These are phyloP conservation scores for Zychaea mexicana DNA, from an alignment of 371 early-diverging fungal species.

Conservation along the genomic window DNA sequence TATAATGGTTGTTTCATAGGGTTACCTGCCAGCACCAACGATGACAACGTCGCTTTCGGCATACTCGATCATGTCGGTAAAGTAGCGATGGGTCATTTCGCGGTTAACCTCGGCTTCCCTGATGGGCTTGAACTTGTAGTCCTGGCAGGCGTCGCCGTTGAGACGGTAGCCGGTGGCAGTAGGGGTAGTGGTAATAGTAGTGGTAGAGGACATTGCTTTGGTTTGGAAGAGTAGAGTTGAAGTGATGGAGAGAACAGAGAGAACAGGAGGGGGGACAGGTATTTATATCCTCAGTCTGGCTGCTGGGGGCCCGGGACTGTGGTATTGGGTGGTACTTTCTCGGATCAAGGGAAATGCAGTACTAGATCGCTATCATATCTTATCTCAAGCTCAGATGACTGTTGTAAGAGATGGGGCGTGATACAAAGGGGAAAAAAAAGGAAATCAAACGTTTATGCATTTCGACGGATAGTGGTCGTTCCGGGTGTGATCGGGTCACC, in stretches of 20 bases:
- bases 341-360: too few species aligned
- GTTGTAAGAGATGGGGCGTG: too few species aligned
- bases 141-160: slow-evolving; percentile 33
- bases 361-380: not conserved
- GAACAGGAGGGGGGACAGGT: not conserved
- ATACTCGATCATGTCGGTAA: slow-evolving; percentile 64
- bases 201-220: slow-evolving; percentile 17
- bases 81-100: slow-evolving; percentile 74
- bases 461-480: not conserved
- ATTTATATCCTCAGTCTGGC: not conserved
- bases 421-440: too few species aligned
- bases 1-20: too few species aligned
- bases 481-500: not conserved
- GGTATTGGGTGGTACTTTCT: too few species aligned
- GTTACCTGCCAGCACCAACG: slow-evolving; percentile 74
- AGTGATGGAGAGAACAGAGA: not conserved
- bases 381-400: slow-evolving; percentile 1
- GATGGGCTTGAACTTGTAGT: slow-evolving; percentile 60
- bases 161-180: slow-evolving; percentile 36
- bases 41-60: slow-evolving; percentile 77
- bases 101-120: slow-evolving; percentile 71
- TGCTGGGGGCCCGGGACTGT: too few species aligned
- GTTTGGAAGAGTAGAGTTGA: not conserved
- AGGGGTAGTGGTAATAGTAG: slow-evolving; percentile 21
- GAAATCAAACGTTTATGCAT: not conserved